These are phyloP conservation scores for Catharanthus roseus DNA, from an alignment of 257 asterid genomes.

Conservation along the genomic window DNA sequence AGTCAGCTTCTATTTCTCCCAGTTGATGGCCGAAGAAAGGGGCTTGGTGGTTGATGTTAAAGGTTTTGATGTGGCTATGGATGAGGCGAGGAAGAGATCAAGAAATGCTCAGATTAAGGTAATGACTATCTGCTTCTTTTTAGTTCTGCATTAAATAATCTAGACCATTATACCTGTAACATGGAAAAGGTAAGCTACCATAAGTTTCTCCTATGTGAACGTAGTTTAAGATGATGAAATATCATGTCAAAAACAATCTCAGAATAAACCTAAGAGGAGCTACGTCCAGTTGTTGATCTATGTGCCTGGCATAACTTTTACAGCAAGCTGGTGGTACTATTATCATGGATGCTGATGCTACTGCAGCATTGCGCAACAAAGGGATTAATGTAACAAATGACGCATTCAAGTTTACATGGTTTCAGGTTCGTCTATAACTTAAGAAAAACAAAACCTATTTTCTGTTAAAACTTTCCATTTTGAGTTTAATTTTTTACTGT, in stretches of 20 bases:
- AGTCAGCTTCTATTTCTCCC: constrained; percentile 25
- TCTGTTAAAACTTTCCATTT: neutral
- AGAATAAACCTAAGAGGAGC: neutral
- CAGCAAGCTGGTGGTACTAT: constrained; percentile 78
- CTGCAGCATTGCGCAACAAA: constrained; percentile 68
- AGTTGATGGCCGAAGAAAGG: constrained; percentile 98
- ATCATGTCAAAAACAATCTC: neutral
- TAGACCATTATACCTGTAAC: neutral
- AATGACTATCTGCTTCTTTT: neutral
- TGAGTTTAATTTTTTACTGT: neutral
- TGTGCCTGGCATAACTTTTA: constrained; percentile 5
- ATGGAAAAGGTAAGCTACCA: neutral
- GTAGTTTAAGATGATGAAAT: neutral
- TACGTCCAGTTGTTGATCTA: constrained; percentile 6
- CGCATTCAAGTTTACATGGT: constrained; percentile 75
- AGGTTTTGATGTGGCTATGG: constrained; percentile 71
- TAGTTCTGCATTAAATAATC: neutral
- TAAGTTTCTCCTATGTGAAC: neutral
- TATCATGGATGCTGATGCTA: constrained; percentile 94
- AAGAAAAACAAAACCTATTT: neutral
- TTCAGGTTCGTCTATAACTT: constrained; percentile 48
- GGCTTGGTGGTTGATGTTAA: constrained; percentile 74
- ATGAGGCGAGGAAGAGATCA: constrained; percentile 86
- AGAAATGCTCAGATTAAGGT: constrained; percentile 95
- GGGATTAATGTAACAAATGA: constrained; percentile 76